phyloP scores from a whole-genome alignment of 75 land plant genomes.

The Cryptomeria japonica region DNA sequence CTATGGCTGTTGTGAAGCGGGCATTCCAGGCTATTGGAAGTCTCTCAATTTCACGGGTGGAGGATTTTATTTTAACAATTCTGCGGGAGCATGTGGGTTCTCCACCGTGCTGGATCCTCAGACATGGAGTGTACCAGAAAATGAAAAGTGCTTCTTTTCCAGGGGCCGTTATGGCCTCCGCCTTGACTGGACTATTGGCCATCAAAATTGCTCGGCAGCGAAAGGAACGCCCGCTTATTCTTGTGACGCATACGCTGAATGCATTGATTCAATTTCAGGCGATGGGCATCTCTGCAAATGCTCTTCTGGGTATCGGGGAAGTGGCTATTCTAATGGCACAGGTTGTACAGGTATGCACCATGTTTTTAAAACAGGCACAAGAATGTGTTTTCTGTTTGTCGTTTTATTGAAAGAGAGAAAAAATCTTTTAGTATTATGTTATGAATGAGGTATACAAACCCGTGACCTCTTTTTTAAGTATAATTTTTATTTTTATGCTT shows the following conservation, averaged over 20 bases:
- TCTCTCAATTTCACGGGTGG: neutral
- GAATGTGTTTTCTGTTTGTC: too few species aligned
- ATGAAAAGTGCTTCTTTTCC: neutral
- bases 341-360: neutral
- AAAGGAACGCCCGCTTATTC: neutral
- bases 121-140: neutral
- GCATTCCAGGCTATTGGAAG: neutral
- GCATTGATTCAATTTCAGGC: neutral
- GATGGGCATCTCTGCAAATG: neutral
- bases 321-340: neutral
- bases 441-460: too few species aligned
- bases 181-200: neutral
- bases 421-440: too few species aligned
- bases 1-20: neutral
- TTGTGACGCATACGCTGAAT: neutral
- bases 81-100: neutral
- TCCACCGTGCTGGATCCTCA: neutral
- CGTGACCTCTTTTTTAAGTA: too few species aligned
- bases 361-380: too few species aligned
- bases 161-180: neutral
- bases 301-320: neutral
- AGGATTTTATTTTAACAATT: neutral
- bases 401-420: too few species aligned
- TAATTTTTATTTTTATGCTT: too few species aligned
- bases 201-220: neutral